Percentiles rank a stretch among this genome's conserved stretches.
Evolutionary conservation across 495 filamentous ascomycete species (phyloP).

Genomic region (Corynascus novoguineensis): DNA sequence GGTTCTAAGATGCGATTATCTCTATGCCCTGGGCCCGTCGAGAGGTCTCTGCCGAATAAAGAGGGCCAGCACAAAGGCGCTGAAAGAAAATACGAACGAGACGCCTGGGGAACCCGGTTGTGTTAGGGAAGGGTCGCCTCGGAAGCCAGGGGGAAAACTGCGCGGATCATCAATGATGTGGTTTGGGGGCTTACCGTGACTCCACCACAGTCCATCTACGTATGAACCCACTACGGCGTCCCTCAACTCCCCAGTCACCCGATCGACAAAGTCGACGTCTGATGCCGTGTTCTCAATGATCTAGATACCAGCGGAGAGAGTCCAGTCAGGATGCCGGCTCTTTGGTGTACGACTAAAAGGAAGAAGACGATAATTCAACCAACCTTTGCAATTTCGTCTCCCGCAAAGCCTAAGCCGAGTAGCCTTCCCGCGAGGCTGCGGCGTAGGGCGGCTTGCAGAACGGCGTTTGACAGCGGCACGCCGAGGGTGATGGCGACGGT

Average conservation of each 20-base stretch:
- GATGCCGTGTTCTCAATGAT: slow-evolving; percentile 38
- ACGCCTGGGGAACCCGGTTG: slow-evolving; percentile 18
- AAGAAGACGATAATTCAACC: neutral
- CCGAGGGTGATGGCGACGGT: slow-evolving; percentile 51
- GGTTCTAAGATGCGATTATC: too few relatives aligned
- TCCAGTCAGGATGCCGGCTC: too few relatives aligned
- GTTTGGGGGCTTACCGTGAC: slow-evolving; percentile 29
- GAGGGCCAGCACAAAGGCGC: slow-evolving; percentile 21
- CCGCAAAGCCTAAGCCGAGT: slow-evolving; percentile 21
- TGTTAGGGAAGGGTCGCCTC: neutral
- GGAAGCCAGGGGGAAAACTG: neutral
- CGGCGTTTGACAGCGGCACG: slow-evolving; percentile 45
- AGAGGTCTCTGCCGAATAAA: slow-evolving; percentile 25
- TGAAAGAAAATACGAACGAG: slow-evolving; percentile 22
- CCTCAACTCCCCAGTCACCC: slow-evolving; percentile 33
- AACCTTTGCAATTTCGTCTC: slow-evolving; percentile 25
- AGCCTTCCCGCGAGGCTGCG: slow-evolving; percentile 22
- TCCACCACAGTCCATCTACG: slow-evolving; percentile 37
- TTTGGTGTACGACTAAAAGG: neutral
- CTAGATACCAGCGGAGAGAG: slow-evolving; percentile 14
- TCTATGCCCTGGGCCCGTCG: slow-evolving; percentile 3
- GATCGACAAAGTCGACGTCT: slow-evolving; percentile 48
- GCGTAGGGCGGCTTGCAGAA: slow-evolving; percentile 31
- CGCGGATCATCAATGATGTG: too few relatives aligned
- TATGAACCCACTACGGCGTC: slow-evolving; percentile 31